A percentile compares a stretch with the other conserved stretches of the same genome.
Conservation (phyloP, 768 basidiomycete species). For the Antrodiella citrinella region DNA sequence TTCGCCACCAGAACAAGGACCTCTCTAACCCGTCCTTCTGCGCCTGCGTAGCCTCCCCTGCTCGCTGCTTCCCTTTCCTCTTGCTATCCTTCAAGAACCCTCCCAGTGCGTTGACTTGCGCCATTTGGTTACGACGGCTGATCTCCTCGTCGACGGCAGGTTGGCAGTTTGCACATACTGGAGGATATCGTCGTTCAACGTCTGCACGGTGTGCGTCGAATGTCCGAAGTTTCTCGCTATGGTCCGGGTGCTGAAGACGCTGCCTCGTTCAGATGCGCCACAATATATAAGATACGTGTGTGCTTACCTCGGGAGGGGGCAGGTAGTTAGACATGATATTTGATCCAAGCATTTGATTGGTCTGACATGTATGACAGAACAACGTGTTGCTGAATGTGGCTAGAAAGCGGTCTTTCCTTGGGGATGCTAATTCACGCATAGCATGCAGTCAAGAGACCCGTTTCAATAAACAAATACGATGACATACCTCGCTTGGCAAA, state of each 20-base stretch:
- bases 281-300: conserved; percentile 5
- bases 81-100: conserved; percentile 60
- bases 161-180: conserved; percentile 69
- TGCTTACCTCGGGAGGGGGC: conserved; percentile 64
- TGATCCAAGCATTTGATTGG: conserved; percentile 85
- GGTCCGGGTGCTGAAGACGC: conserved; percentile 59
- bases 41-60: conserved; percentile 31
- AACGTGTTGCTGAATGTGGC: conserved; percentile 48
- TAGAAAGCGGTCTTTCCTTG: conserved; percentile 61
- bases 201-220: conserved; percentile 69
- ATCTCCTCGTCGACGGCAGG: conserved; percentile 82
- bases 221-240: conserved; percentile 49
- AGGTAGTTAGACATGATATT: conserved; percentile 88
- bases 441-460: too few relatives aligned
- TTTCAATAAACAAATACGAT: neutral
- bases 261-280: conserved; percentile 1
- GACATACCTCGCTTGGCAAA: conserved; percentile 66
- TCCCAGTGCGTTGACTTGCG: conserved; percentile 67
- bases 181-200: conserved; percentile 78
- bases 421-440: conserved; percentile 44
- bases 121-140: conserved; percentile 70
- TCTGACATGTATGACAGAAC: conserved; percentile 85
- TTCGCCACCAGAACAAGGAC: conserved; percentile 58
- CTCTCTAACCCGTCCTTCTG: conserved; percentile 36
- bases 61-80: conserved; percentile 51